A percentile compares a stretch with the other conserved stretches of the same genome.
Conservation (phyloP, 352 stramenopile species). For the Globisporangium viniferum region DNA sequence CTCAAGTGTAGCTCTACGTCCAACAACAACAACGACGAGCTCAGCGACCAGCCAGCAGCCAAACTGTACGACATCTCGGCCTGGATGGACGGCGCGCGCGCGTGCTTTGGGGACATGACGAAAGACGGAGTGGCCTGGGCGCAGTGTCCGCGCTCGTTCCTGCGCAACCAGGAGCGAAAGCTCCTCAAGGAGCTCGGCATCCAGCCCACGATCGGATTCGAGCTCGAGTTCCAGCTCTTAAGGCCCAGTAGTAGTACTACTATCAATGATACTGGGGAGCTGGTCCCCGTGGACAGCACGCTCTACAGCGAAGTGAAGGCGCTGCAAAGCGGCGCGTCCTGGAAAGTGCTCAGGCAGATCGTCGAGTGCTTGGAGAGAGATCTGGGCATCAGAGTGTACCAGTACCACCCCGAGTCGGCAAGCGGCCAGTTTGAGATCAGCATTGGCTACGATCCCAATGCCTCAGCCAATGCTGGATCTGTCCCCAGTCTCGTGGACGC, state of each 20-base stretch:
- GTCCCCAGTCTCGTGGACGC: slow-evolving; percentile 16
- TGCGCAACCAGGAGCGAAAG: slow-evolving; percentile 16
- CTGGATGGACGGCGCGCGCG: slow-evolving; percentile 17
- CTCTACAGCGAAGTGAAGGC: slow-evolving; percentile 27
- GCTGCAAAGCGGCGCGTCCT: slow-evolving; percentile 20
- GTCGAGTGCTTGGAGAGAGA: slow-evolving; percentile 22
- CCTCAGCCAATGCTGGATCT: background rate
- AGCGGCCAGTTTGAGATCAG: slow-evolving; percentile 36
- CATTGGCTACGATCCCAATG: slow-evolving; percentile 12
- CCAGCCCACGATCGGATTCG: slow-evolving; percentile 24
- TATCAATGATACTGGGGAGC: background rate
- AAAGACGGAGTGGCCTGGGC: slow-evolving; percentile 16
- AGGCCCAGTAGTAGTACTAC: background rate
- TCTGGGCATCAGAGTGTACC: slow-evolving; percentile 23
- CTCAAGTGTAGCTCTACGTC: background rate
- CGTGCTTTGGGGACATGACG: slow-evolving; percentile 29
- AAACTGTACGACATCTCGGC: slow-evolving; percentile 11
- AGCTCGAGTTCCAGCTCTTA: slow-evolving; percentile 31
- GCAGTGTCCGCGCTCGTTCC: slow-evolving; percentile 27
- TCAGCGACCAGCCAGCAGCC: background rate
- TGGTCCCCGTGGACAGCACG: slow-evolving; percentile 19
- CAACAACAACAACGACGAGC: background rate
- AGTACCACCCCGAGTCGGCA: slow-evolving; percentile 31
- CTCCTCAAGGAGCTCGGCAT: slow-evolving; percentile 2
- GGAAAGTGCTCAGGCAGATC: slow-evolving; percentile 24